Conservation (phyloP, 2,329 filamentous ascomycete genomes). For the Periglandula ipomoeae region DNA sequence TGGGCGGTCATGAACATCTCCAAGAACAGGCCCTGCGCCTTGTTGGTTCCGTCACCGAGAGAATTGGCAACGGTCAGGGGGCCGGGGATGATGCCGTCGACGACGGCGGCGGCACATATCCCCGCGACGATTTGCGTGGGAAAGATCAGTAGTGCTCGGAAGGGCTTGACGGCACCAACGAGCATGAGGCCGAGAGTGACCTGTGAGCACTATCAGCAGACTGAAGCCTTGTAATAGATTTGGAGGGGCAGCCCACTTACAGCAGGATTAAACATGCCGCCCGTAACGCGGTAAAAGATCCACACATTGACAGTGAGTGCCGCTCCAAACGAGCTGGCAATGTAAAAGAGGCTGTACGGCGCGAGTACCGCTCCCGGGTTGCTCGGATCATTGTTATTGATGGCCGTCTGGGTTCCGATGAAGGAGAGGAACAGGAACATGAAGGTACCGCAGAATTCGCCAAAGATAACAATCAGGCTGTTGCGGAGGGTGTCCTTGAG, state of each 20-base stretch:
- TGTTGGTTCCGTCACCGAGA: conserved; percentile 40
- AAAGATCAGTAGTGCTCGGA: conserved; percentile 43
- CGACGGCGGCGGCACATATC: conserved; percentile 50
- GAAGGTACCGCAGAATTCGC: conserved; percentile 45
- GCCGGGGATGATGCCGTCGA: conserved; percentile 49
- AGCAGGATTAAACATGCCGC: conserved; percentile 41
- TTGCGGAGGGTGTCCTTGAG: conserved; percentile 17
- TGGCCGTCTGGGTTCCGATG: conserved; percentile 29
- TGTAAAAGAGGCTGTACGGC: conserved; percentile 34
- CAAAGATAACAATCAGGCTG: conserved; percentile 31
- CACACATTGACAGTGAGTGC: conserved; percentile 43
- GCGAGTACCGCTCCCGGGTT: conserved; percentile 19
- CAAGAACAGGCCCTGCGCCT: conserved; percentile 53
- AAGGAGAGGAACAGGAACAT: conserved; percentile 40
- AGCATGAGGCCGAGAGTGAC: conserved; percentile 52
- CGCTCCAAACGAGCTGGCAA: conserved; percentile 40
- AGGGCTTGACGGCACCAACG: conserved; percentile 43
- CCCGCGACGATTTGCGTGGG: conserved; percentile 48
- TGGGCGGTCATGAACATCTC: conserved; percentile 58
- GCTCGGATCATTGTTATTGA: conserved; percentile 20
- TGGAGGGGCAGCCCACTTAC: conserved; percentile 22
- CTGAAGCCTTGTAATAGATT: not conserved
- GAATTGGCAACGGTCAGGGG: conserved; percentile 45
- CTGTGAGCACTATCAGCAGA: conserved; percentile 17
- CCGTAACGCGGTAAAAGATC: conserved; percentile 43